These are phyloP conservation scores for Coemansia sp. DNA, from an alignment of 192 early-diverging fungal genomes.

Conservation along the genomic window DNA sequence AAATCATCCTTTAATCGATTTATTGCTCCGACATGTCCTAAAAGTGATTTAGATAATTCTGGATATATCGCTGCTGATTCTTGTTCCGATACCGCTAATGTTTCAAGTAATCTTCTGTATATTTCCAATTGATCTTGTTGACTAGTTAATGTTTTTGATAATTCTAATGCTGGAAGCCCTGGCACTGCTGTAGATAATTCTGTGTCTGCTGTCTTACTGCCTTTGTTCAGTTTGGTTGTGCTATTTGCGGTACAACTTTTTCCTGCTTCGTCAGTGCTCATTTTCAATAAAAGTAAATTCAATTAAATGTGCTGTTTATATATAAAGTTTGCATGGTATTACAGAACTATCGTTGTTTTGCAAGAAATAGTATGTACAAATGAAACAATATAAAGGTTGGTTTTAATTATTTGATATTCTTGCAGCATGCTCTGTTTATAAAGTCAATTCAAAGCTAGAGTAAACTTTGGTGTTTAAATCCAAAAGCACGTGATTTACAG, in stretches of 20 bases:
- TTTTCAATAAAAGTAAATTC: neutral
- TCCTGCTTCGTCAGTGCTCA: neutral
- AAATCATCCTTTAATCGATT: constrained; percentile 38
- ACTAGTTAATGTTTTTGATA: constrained; percentile 18
- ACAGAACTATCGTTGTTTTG: neutral
- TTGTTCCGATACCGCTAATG: constrained; percentile 28
- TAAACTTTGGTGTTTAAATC: neutral
- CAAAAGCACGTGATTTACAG: neutral
- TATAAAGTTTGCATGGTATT: neutral
- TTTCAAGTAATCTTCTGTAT: constrained; percentile 32
- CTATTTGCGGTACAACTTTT: neutral
- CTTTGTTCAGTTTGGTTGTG: neutral
- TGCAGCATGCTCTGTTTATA: neutral
- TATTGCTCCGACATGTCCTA: constrained; percentile 23
- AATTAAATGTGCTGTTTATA: neutral
- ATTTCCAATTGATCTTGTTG: constrained; percentile 36
- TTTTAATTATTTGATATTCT: neutral
- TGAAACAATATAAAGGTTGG: too few relatives aligned
- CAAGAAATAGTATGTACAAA: too few relatives aligned
- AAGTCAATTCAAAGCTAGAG: neutral
- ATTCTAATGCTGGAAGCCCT: constrained; percentile 27
- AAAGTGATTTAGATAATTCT: constrained; percentile 31
- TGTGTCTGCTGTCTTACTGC: neutral
- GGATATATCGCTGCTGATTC: constrained; percentile 38
- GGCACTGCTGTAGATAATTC: constrained; percentile 23